Evolutionary conservation across 352 stramenopile genomes (phyloP).

Genomic region (Pythium monospermum): DNA sequence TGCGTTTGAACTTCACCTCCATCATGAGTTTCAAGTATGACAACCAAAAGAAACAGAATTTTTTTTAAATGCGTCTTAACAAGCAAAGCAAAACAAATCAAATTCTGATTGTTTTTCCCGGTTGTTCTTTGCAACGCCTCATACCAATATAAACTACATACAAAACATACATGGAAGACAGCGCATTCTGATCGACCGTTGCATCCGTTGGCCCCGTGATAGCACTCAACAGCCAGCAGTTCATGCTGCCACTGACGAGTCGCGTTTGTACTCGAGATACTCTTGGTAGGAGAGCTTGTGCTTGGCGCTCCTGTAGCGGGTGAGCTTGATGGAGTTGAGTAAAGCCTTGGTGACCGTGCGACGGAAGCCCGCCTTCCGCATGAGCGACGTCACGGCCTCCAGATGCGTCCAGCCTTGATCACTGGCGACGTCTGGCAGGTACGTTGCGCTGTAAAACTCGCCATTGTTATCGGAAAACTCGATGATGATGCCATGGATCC

Average conservation of each 20-base stretch:
- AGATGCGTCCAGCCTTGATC: slow-evolving; percentile 71
- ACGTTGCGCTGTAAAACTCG: slow-evolving; percentile 63
- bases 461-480: slow-evolving; percentile 54
- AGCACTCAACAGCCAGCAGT: no score
- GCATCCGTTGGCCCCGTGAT: no score
- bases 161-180: not conserved
- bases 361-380: slow-evolving; percentile 74
- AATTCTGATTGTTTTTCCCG: not conserved
- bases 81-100: not conserved
- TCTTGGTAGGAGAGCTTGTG: slow-evolving; percentile 78
- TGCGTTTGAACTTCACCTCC: no score
- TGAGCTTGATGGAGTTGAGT: slow-evolving; percentile 64
- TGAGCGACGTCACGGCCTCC: slow-evolving; percentile 70
- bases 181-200: no score
- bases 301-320: slow-evolving; percentile 77
- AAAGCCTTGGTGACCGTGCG: slow-evolving; percentile 46
- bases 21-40: not conserved
- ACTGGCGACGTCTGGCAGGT: slow-evolving; percentile 69
- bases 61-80: not conserved
- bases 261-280: slow-evolving; percentile 63
- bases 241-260: not conserved
- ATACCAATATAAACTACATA: no score
- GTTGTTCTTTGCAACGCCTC: no score
- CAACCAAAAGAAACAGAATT: not conserved
- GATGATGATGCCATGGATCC: slow-evolving; percentile 77